These are phyloP conservation scores for Rhododendron ovatum DNA, from an alignment of 148 eudicot species.

Conservation along the genomic window DNA sequence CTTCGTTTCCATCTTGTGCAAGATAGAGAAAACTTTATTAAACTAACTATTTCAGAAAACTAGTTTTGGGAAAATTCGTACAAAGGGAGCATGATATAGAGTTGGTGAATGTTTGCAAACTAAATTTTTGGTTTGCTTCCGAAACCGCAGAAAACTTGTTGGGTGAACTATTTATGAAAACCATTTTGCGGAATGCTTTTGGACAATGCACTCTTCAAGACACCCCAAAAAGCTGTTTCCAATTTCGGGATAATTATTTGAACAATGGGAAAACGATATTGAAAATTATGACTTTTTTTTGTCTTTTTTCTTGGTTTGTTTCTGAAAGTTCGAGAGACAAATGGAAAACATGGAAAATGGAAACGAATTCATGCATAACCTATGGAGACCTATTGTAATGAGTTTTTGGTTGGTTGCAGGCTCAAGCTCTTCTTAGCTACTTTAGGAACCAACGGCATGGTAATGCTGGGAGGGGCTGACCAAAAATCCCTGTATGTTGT, in stretches of 20 bases:
- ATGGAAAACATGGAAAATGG: not conserved
- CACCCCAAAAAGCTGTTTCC: not conserved
- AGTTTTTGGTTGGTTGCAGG: slow-evolving; percentile 32
- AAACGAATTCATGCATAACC: not conserved
- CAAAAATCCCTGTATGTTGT: not conserved
- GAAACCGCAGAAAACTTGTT: not conserved
- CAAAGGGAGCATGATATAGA: not conserved
- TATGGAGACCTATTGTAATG: not conserved
- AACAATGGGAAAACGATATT: not conserved
- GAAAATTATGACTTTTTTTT: not conserved
- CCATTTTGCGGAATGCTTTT: not conserved
- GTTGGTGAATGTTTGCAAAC: not conserved
- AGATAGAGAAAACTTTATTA: not conserved
- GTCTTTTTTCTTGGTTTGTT: not conserved
- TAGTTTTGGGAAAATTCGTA: not conserved
- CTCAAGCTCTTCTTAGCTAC: slow-evolving; percentile 50
- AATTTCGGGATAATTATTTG: not conserved
- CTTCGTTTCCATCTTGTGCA: not conserved
- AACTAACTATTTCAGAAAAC: not conserved
- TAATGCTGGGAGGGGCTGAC: slow-evolving; percentile 45
- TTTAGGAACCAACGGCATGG: slow-evolving; percentile 57
- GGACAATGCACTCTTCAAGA: not conserved
- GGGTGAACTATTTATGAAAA: not conserved
- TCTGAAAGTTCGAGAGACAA: not conserved
- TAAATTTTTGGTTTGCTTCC: not conserved